Conservation (phyloP, 2,329 filamentous ascomycete genomes). For the Ophiostoma himal-ulmi region DNA sequence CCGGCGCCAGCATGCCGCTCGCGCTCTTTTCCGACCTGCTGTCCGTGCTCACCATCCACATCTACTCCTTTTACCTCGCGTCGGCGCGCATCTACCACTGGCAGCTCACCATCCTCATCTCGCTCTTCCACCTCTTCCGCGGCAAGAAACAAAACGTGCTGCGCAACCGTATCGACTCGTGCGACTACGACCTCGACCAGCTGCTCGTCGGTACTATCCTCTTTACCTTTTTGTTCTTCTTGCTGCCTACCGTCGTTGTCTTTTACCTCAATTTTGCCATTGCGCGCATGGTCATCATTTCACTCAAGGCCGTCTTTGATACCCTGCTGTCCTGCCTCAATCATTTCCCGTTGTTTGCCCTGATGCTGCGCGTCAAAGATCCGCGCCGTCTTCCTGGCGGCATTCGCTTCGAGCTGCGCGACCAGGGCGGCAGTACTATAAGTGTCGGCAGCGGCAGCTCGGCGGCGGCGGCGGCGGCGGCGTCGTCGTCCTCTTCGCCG, state of each 20-base stretch:
- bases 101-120: slow-evolving; percentile 94
- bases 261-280: slow-evolving; percentile 96
- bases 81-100: slow-evolving; percentile 97
- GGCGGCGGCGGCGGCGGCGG: background rate
- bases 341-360: slow-evolving; percentile 92
- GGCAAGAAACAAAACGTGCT: slow-evolving; percentile 97
- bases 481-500: slow-evolving; percentile 30
- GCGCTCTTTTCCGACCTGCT: slow-evolving; percentile 91
- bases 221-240: slow-evolving; percentile 90
- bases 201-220: slow-evolving; percentile 92
- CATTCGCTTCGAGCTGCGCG: slow-evolving; percentile 82
- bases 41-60: slow-evolving; percentile 86
- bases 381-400: slow-evolving; percentile 84
- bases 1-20: slow-evolving; percentile 93
- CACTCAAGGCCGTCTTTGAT: slow-evolving; percentile 83
- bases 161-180: slow-evolving; percentile 95
- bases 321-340: slow-evolving; percentile 90
- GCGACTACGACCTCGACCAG: slow-evolving; percentile 97
- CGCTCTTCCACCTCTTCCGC: slow-evolving; percentile 96
- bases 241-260: slow-evolving; percentile 88
- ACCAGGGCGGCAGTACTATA: slow-evolving; percentile 35
- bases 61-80: slow-evolving; percentile 96
- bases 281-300: slow-evolving; percentile 91
- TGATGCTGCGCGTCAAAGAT: slow-evolving; percentile 95
- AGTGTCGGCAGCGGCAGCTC: slow-evolving; percentile 42